Evolutionary conservation across 2,329 filamentous ascomycete species (phyloP), one percentile per base, ranked within the genome.

Genomic region (Fusarium sp.): DNA sequence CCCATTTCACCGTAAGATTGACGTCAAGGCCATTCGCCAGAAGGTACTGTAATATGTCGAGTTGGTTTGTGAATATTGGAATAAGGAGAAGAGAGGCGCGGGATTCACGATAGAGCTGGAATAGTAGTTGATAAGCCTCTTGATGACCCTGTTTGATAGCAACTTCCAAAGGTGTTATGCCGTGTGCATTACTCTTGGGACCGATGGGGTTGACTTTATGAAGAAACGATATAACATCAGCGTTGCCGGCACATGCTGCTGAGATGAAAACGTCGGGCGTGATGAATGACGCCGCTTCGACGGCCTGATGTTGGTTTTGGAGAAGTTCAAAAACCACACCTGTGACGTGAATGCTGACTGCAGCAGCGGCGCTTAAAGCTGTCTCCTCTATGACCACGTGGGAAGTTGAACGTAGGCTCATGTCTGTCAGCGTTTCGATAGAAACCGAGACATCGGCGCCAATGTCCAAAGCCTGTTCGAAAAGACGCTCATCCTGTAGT

Each of bases 401-500:
- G 0, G 14, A 21, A 5, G 1, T 21, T 4, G 0, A n/a, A n/a
- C n/a, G n/a, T n/a, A n/a, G n/a, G n/a, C n/a, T n/a, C n/a, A n/a
- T n/a, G n/a, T n/a, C n/a, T 2, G n/a, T 20, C 11, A 20, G 37
- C 4, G 37, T 40, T 11, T 40, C 13, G 7, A 42, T n/a, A 4
- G 40, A 4, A 13, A 27, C 0, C 7, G 17, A 43, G 11, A 27
- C 0, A 10, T 43, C 5, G 0, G 40, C 40, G 2, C 40, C 23
- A 6, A 2, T 18, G 0, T 14, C 4, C 0, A 43, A 2, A 0
- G 40, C 17, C 7, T 27, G 0, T 11, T 43, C 0, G 0, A 18
- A 43, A 43, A 27, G 11, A 0, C 17, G 1, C 17, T 10, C 7
- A 14, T 43, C 23, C 0, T 27, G 7, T 5, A 43, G 40, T 43